Evolutionary conservation across 306 rosid species (phyloP), one percentile per base, ranked within the genome.

Genomic region (Dalbergia oliveri): DNA sequence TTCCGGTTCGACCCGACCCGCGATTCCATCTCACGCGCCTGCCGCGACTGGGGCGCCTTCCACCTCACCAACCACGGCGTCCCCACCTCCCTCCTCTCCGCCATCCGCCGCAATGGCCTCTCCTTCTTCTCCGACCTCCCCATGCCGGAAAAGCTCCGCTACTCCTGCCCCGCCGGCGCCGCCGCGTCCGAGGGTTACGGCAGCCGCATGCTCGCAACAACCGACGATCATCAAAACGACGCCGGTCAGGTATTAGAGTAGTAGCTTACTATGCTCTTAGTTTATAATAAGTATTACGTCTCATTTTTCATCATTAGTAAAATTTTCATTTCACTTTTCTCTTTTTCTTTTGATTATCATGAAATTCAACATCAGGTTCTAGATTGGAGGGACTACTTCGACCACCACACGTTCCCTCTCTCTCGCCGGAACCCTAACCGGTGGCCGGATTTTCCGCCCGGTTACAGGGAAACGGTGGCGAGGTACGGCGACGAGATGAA

Each of bases 351-450:
- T 26, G 31, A 26, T 26, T 26, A 26, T 26, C 31, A 26, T 26
- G 31, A 26, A 26, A 26, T 26, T 37, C 41, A 6, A 37, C 41
- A 37, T 37, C n/a, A 73, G 41, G 76, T 84, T 1, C 81, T 95
- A 47, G 99, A 95, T 71, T 95, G 99, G 99, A 88, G 98, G 69
- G 98, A 95, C 75, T 95, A 93, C 85, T 93, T 95, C 73, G 94
- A 95, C 49, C 98, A 95, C 86, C 98, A 95, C 78, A 91, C 98
- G 1, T 75, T 91, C 4, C 99, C 98, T 4, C 87, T 93, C 50
- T 85, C 90, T 43, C 98, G 99, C 31, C 94, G 97, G 16, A 69
- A 94, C 84, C 91, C 97, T 56, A 59, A 75, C 66, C 77, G 81
- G 3, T 95, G 99, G 98, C 97, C 99, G 4, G 49, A 87, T 9